These are phyloP conservation scores for Geotrichum australiense DNA, from an alignment of 1,139 yeast genomes.

Conservation along the genomic window DNA sequence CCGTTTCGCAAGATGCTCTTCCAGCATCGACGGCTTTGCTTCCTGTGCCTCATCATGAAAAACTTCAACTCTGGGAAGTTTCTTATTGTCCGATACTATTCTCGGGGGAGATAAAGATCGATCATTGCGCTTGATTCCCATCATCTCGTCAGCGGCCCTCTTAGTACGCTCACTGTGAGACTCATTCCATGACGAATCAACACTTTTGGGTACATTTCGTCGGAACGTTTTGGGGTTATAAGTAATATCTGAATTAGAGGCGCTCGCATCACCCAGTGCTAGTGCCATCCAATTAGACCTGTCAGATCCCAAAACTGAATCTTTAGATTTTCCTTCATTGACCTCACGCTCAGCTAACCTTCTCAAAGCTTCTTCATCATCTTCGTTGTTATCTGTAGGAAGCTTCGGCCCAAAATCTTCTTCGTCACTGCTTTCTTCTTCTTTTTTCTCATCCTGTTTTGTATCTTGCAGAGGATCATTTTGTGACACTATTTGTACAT, in stretches of 20 bases:
- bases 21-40: slow-evolving; percentile 12
- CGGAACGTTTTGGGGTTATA: slow-evolving; percentile 19
- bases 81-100: background rate
- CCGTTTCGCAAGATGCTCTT: slow-evolving; percentile 18
- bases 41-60: slow-evolving; percentile 7
- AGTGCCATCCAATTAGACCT: slow-evolving; percentile 18
- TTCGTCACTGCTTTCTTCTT: slow-evolving; percentile 2
- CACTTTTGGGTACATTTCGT: slow-evolving; percentile 6
- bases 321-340: background rate
- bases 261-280: slow-evolving; percentile 13
- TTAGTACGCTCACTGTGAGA: slow-evolving; percentile 14
- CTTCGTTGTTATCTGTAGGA: slow-evolving; percentile 3
- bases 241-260: slow-evolving; percentile 4
- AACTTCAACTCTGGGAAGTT: background rate
- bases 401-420: slow-evolving; percentile 17
- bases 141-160: slow-evolving; percentile 19
- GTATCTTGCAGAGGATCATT: no score
- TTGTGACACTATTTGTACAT: no score
- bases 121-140: slow-evolving; percentile 12
- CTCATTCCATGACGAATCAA: slow-evolving; percentile 17
- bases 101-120: background rate
- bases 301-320: slow-evolving; percentile 9
- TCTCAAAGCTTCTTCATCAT: slow-evolving; percentile 16
- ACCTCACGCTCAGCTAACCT: slow-evolving; percentile 10
- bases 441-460: background rate